Evolutionary conservation across 805 yeast species (phyloP).

Genomic region (Ogataea paradorogensis): DNA sequence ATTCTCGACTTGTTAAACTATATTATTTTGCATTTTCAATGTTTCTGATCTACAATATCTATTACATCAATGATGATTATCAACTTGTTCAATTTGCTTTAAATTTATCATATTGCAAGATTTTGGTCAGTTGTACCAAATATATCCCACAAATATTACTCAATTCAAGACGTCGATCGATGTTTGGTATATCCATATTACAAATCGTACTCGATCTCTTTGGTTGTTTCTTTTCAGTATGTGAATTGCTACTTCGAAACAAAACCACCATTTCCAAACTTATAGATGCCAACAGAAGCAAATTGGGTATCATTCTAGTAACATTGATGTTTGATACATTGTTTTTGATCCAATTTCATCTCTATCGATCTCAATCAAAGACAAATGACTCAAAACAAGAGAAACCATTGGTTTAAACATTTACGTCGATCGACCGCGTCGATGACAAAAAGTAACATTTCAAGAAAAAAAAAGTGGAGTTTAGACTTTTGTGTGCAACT

Average conservation of each 20-base stretch:
- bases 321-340: constrained; percentile 31
- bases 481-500: constrained; percentile 40
- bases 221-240: constrained; percentile 40
- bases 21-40: constrained; percentile 13
- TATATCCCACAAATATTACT: constrained; percentile 50
- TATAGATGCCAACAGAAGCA: constrained; percentile 41
- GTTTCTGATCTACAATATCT: constrained; percentile 17
- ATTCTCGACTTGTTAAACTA: constrained; percentile 21
- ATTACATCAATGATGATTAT: constrained; percentile 8
- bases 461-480: constrained; percentile 47
- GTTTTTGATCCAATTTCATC: constrained; percentile 28
- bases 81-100: constrained; percentile 38
- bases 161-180: constrained; percentile 40
- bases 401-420: background rate
- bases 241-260: constrained; percentile 41
- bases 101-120: constrained; percentile 43
- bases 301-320: constrained; percentile 40
- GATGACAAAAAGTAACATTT: constrained; percentile 50
- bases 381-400: background rate
- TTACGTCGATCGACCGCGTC: constrained; percentile 48
- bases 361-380: constrained; percentile 11
- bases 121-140: constrained; percentile 42
- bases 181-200: constrained; percentile 43
- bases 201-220: constrained; percentile 40
- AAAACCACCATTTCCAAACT: constrained; percentile 19